A percentile compares a stretch with the other conserved stretches of the same genome.
Conservation (phyloP, 352 stramenopile genomes). For the Pythium brachiatum region DNA sequence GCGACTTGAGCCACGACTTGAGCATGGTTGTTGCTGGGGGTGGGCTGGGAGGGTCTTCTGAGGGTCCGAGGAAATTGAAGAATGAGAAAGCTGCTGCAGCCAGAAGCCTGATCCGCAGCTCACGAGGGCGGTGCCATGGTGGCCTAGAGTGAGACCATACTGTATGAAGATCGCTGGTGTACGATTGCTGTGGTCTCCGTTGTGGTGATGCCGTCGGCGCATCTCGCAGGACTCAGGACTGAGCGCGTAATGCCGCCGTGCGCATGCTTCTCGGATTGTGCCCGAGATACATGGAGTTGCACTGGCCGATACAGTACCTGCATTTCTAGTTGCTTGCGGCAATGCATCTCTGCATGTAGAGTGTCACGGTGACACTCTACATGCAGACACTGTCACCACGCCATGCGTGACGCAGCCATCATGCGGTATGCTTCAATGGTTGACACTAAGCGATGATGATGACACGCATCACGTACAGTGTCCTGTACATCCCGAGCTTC, state of each 20-base stretch:
- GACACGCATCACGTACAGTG: no score
- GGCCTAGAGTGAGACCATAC: background rate
- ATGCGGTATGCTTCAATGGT: background rate
- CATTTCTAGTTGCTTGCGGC: no score
- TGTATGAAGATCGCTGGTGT: no score
- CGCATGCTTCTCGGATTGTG: background rate
- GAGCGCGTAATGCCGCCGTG: background rate
- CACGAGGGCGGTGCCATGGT: no score
- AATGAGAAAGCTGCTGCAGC: constrained; percentile 6
- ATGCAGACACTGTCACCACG: background rate
- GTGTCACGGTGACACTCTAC: no score
- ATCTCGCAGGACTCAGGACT: no score
- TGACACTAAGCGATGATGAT: background rate
- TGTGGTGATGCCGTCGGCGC: background rate
- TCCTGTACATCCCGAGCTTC: background rate
- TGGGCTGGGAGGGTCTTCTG: background rate
- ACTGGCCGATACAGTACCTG: no score
- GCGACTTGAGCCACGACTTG: constrained; percentile 31
- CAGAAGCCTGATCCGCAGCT: no score
- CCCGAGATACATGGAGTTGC: background rate
- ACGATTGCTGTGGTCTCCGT: background rate
- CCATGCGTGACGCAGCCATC: no score
- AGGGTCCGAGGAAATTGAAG: constrained; percentile 9
- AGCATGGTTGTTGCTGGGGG: constrained; percentile 29
- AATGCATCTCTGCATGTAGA: no score